A percentile compares a stretch with the other conserved stretches of the same genome.
phyloP scores from a whole-genome alignment of 2,329 filamentous ascomycete species.

The Xylaria polymorpha region DNA sequence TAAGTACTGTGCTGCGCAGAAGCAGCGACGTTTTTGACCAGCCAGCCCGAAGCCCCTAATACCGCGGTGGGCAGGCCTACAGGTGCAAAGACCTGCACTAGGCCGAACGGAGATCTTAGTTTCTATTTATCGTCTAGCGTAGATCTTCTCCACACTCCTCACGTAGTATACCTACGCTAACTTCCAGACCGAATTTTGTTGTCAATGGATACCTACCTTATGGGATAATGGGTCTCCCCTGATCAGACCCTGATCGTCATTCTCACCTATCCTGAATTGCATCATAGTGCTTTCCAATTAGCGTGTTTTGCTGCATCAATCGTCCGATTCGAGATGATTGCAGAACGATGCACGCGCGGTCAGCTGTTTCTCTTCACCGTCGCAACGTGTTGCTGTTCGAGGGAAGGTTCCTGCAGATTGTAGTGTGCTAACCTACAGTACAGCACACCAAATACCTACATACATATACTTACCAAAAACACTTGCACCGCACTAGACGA shows the following conservation, averaged over 20 bases:
- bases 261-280: constrained; percentile 17
- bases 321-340: constrained; percentile 3
- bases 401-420: constrained; percentile 28
- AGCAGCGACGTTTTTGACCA: neutral
- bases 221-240: constrained; percentile 9
- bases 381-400: constrained; percentile 14
- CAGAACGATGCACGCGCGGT: constrained; percentile 17
- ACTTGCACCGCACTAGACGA: neutral
- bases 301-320: constrained; percentile 17
- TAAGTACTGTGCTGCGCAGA: too few relatives aligned
- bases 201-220: constrained; percentile 11
- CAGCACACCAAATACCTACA: too few relatives aligned
- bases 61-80: neutral
- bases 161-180: neutral
- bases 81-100: too few relatives aligned
- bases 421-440: neutral
- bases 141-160: constrained; percentile 13
- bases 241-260: constrained; percentile 17
- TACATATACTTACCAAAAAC: neutral
- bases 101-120: constrained; percentile 19
- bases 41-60: too few relatives aligned
- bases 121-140: neutral
- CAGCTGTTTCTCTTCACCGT: constrained; percentile 18
- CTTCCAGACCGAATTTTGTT: constrained; percentile 9
- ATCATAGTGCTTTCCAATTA: constrained; percentile 23